Evolutionary conservation across 345 rosid genomes (phyloP).

Genomic region (Sisymbrium irio): DNA sequence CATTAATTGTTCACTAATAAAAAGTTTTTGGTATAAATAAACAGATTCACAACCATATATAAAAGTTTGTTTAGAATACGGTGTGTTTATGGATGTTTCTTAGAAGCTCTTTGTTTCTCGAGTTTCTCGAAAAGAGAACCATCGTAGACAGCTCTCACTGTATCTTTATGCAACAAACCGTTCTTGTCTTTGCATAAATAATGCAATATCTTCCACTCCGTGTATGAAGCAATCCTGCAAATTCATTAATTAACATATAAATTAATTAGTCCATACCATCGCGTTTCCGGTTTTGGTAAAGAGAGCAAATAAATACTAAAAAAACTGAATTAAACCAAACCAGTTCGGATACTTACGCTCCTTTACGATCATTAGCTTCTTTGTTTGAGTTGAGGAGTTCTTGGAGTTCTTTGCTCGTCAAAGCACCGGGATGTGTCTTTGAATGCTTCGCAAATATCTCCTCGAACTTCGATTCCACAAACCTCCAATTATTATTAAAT

Average conservation of each 20-base stretch:
- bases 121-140: conserved; percentile 68
- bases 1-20: not conserved
- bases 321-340: conserved; percentile 2
- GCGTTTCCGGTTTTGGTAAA: not conserved
- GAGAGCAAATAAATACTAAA: too few relatives aligned
- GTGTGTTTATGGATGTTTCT: conserved; percentile 36
- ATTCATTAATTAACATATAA: not conserved
- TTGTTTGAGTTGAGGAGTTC: conserved; percentile 53
- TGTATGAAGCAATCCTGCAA: conserved; percentile 51
- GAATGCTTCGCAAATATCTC: conserved; percentile 67
- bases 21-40: not conserved
- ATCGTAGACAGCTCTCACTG: conserved; percentile 63
- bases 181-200: conserved; percentile 60
- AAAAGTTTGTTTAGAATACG: not conserved
- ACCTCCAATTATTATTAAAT: conserved; percentile 44
- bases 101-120: conserved; percentile 55
- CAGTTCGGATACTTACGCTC: conserved; percentile 44
- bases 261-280: not conserved
- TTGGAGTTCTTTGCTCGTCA: conserved; percentile 49
- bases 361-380: conserved; percentile 51
- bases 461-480: conserved; percentile 66
- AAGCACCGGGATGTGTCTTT: conserved; percentile 38
- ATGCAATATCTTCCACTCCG: conserved; percentile 75
- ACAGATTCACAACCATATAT: not conserved
- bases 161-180: conserved; percentile 67